Base-by-base conservation (phyloP, 2,329 filamentous ascomycete genomes). In the Xylaria sp. region DNA sequence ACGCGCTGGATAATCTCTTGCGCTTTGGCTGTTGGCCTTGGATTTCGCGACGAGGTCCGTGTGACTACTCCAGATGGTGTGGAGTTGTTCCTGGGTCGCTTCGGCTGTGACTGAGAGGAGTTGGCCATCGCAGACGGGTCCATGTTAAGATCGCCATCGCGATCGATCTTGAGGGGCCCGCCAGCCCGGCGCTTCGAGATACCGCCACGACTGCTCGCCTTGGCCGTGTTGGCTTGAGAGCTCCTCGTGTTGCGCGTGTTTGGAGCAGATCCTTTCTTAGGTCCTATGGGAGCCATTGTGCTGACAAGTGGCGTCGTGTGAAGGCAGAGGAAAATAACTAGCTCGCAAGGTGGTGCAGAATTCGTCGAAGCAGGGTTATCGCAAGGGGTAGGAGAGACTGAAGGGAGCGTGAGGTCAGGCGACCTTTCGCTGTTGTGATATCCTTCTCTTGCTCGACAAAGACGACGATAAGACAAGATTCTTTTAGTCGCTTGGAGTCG, bases 121-220 rank as follows among this genome's bases (percentile, higher is more conserved):
- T 75, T 80, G 65, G 78, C 79, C n/a, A 77, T 69, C 32, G 66
- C 81, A 78, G 71, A 79, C 76, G 78, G 79, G 71, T 85, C 85
- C 87, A 90, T 90, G 37, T 87, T 82, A n/a, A 90, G 81, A 73
- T 90, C 87, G 37, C 87, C 87, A 80, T 89, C 87, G 62, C 82
- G 80, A 73, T 89, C 87, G 58, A 82, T 76, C 69, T 81, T 83
- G 3, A 75, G 73, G 3, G 76, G 64, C 23, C 74, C 71, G 48
- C 77, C 78, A 12, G 75, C 77, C 47, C 83, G 84, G 57, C 84
- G 84, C 76, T 88, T 89, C 23, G 81, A 79, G 63, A 89, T 84
- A 35, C 87, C 87, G 42, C 83, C 83, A 72, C 84, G 81, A 29
- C 76, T 67, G 59, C 63, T 72, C 23, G 72, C 51, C 60, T 76